phyloP scores from a whole-genome alignment of 495 filamentous ascomycete species.

The Podospora comata region DNA sequence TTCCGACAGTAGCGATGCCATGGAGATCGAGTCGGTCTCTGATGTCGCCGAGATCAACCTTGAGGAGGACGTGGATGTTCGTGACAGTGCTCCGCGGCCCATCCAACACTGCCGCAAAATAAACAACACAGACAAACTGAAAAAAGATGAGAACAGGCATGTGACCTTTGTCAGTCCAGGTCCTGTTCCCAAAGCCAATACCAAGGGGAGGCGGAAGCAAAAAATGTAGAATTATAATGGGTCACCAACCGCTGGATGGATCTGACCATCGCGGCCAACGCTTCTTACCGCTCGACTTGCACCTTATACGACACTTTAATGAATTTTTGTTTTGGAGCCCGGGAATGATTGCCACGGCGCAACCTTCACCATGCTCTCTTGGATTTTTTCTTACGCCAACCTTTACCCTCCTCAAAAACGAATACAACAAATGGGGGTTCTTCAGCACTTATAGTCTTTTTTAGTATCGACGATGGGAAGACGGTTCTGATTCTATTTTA shows the following conservation, averaged over 20 bases:
- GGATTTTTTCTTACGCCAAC: slow-evolving; percentile 5
- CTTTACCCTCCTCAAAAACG: neutral
- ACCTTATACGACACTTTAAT: slow-evolving; percentile 6
- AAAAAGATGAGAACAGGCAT: slow-evolving; percentile 46
- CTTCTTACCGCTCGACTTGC: neutral
- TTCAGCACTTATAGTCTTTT: slow-evolving; percentile 2
- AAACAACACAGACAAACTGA: slow-evolving; percentile 34
- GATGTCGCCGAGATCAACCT: slow-evolving; percentile 51
- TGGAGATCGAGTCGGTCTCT: slow-evolving; percentile 42
- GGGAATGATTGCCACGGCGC: neutral
- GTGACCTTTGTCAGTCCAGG: slow-evolving; percentile 46
- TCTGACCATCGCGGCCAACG: neutral
- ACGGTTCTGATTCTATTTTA: slow-evolving; percentile 9
- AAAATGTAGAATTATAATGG: slow-evolving; percentile 11
- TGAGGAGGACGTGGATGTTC: slow-evolving; percentile 40
- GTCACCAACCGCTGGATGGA: slow-evolving; percentile 6
- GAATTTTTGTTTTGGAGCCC: neutral
- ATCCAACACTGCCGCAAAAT: slow-evolving; percentile 33
- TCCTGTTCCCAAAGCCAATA: slow-evolving; percentile 32
- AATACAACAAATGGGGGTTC: neutral
- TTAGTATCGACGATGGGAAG: neutral
- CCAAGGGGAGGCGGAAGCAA: slow-evolving; percentile 36
- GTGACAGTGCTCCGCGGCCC: slow-evolving; percentile 36
- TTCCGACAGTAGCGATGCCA: slow-evolving; percentile 43
- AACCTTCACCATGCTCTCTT: slow-evolving; percentile 5